These are phyloP conservation scores for Alternaria longipes DNA, from an alignment of 2,329 filamentous ascomycete genomes.

Conservation along the genomic window DNA sequence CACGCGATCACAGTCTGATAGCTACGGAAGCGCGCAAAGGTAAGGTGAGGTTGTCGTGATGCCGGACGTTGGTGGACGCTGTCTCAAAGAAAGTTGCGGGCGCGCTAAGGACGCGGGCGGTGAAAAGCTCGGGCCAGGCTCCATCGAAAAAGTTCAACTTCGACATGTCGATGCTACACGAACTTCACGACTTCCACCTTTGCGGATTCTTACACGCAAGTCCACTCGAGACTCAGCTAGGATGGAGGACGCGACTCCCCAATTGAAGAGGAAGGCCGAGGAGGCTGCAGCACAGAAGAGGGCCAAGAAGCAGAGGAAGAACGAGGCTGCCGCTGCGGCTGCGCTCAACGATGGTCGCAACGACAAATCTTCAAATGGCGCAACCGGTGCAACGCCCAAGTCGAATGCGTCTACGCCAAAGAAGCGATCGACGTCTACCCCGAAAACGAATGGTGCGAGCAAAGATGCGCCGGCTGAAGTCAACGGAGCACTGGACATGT, in stretches of 20 bases:
- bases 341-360: conserved; percentile 21
- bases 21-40: background rate
- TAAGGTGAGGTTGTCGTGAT: conserved; percentile 16
- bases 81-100: conserved; percentile 47
- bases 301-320: conserved; percentile 41
- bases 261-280: conserved; percentile 45
- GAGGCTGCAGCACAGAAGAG: conserved; percentile 41
- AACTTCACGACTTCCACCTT: conserved; percentile 6
- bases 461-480: conserved; percentile 19
- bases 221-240: background rate
- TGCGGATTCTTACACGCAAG: conserved; percentile 6
- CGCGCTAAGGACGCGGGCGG: conserved; percentile 42
- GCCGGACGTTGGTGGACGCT: conserved; percentile 26
- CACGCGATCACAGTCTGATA: conserved; percentile 4
- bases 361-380: conserved; percentile 24
- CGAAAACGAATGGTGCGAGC: conserved; percentile 20
- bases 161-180: background rate
- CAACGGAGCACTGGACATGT: conserved; percentile 2
- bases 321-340: conserved; percentile 24
- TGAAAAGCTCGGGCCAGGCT: conserved; percentile 43
- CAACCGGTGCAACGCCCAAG: conserved; percentile 24
- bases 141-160: conserved; percentile 31
- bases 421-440: conserved; percentile 19
- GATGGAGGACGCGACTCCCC: conserved; percentile 40
- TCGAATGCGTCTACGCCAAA: conserved; percentile 22